These are phyloP conservation scores for Rhizoctonia solani DNA, from an alignment of 1,284 basidiomycete genomes.

Conservation along the genomic window DNA sequence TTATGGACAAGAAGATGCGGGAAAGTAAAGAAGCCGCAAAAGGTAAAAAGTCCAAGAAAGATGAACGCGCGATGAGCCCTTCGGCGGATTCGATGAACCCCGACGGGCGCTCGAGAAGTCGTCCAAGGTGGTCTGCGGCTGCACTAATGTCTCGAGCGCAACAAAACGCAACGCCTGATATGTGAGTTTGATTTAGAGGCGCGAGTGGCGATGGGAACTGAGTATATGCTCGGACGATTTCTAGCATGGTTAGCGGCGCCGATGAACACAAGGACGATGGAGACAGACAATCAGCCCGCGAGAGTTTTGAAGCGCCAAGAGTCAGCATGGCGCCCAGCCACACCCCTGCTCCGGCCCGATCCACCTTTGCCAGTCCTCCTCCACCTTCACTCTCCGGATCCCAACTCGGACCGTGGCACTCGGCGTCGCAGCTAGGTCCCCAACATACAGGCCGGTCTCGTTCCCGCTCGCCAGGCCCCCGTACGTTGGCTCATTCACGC, in stretches of 20 bases:
- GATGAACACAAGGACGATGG: neutral
- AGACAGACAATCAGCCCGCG: neutral
- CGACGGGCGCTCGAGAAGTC: neutral
- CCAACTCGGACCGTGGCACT: neutral
- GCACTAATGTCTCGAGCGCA: neutral
- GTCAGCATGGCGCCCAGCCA: neutral
- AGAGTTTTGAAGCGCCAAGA: neutral
- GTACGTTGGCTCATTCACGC: neutral
- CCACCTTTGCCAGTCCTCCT: constrained; percentile 7
- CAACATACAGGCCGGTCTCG: too few species aligned
- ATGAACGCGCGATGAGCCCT: constrained; percentile 17
- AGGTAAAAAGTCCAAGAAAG: constrained; percentile 13
- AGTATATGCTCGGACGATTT: neutral
- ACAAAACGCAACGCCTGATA: neutral
- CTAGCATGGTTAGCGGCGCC: neutral
- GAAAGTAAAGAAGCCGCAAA: constrained; percentile 26
- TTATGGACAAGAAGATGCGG: constrained; percentile 27
- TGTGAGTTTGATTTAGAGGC: neutral
- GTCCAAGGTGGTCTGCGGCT: neutral
- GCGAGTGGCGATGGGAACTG: neutral
- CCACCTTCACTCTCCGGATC: neutral
- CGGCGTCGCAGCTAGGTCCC: too few species aligned
- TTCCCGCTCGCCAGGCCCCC: neutral
- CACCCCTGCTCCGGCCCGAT: neutral
- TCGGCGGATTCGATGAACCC: neutral